Evolutionary conservation across 371 early-diverging fungal species (phyloP), one percentile per base, ranked within the genome.

Genomic region (Haplosporangium sp.): DNA sequence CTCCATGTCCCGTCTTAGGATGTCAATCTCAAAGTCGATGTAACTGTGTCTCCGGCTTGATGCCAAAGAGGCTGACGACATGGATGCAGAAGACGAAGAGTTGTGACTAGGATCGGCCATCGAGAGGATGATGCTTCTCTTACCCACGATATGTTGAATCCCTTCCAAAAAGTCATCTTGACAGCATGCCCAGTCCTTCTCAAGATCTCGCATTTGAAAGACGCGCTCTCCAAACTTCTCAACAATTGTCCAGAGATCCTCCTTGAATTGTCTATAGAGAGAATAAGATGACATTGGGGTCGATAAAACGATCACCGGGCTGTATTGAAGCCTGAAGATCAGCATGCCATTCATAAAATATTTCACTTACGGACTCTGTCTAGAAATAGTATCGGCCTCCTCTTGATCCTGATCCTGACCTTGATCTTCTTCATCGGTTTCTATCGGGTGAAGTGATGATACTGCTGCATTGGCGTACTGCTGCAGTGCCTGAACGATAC

Each of bases 121-220:
- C 14, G 59, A 80, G 6, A 71, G 42, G 9, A 75, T 73, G 29
- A 67, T 23, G 2, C 77, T 67, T 11, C 83, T 29, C 57, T 89
- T 89, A 9, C 90, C 89, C 13, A 86, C 84, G 69, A 90, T 88
- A 18, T 88, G 86, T 41, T 87, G 86, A 18, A 79, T 72, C 0
- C 64, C 51, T 42, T 79, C 73, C 66, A 79, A 43, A 69, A 79
- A 79, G 12, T 79, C 80, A 59, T 79, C 80, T 29, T 79, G 66
- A 14, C 73, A 72, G 38, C 62, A 37, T 0, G 62, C 60, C 80
- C 80, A 79, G 38, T 79, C 81, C 62, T 80, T 70, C 52, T 81
- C 75, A 21, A 80, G 58, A 42, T 74, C 63, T 7, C 76, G 69
- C 63, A 77, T 67, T 42, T 72, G 59, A 10, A 69, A 73, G 29